phyloP scores from a whole-genome alignment of 106 monocot species.

The Phalaenopsis equestris region DNA sequence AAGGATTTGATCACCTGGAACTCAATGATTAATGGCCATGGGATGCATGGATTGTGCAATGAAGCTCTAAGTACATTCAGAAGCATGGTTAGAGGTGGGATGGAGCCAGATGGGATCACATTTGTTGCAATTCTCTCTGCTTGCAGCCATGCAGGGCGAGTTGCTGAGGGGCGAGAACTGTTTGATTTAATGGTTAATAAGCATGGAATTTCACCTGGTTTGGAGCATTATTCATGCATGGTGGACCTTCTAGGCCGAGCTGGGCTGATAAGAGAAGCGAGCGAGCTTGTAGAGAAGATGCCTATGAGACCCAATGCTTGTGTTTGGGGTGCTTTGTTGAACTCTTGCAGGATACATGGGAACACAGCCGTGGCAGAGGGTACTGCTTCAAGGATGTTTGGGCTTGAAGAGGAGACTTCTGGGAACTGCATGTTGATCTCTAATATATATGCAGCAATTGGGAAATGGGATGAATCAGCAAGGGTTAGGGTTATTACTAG shows the following conservation, averaged over 20 bases:
- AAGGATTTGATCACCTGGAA: constrained; percentile 50
- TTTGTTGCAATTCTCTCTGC: constrained; percentile 53
- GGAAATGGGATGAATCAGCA: constrained; percentile 40
- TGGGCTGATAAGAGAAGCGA: constrained; percentile 40
- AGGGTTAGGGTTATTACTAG: constrained; percentile 38
- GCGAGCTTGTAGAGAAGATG: constrained; percentile 33
- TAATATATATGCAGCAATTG: constrained; percentile 40
- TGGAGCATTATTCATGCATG: constrained; percentile 82
- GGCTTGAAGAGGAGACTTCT: constrained; percentile 16
- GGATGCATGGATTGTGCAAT: constrained; percentile 30
- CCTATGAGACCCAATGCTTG: constrained; percentile 54
- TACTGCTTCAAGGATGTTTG: constrained; percentile 9
- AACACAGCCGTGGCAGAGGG: constrained; percentile 25
- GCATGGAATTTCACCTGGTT: constrained; percentile 24
- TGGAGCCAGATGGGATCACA: constrained; percentile 46
- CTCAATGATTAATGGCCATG: constrained; percentile 38
- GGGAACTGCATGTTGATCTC: constrained; percentile 48
- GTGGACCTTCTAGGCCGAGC: constrained; percentile 73
- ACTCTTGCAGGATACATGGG: constrained; percentile 47
- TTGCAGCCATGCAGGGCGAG: constrained; percentile 47
- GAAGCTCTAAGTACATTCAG: constrained; percentile 27
- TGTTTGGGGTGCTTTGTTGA: constrained; percentile 55
- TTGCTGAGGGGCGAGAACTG: constrained; percentile 29
- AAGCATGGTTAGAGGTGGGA: constrained; percentile 26
- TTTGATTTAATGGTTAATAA: constrained; percentile 37